phyloP scores from a whole-genome alignment of 139 green algal species.

The Zygnema circumcarinatum region DNA sequence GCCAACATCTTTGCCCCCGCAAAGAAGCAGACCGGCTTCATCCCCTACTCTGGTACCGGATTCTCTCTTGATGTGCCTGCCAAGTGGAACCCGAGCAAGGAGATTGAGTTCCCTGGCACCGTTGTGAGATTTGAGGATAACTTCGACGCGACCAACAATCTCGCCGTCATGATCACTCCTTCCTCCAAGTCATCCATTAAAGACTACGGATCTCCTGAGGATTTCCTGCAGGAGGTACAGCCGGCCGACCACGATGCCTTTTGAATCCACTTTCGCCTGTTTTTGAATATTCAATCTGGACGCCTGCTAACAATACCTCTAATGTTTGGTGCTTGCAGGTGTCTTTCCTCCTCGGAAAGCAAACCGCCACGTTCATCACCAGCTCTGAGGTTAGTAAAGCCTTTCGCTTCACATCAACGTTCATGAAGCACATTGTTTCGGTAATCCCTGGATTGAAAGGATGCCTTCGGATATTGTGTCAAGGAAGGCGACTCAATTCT shows the following conservation, averaged over 20 bases:
- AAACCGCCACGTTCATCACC: conserved; percentile 72
- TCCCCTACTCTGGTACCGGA: conserved; percentile 90
- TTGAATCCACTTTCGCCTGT: background rate
- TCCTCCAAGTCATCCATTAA: conserved; percentile 82
- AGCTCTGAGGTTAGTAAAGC: conserved; percentile 68
- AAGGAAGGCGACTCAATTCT: background rate
- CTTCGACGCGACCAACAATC: conserved; percentile 88
- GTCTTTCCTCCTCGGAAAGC: conserved; percentile 52
- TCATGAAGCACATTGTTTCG: conserved; percentile 62
- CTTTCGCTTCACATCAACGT: background rate
- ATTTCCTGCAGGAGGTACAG: conserved; percentile 80
- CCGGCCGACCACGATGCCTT: background rate
- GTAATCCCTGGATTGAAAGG: too few relatives aligned
- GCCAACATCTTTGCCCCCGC: conserved; percentile 56
- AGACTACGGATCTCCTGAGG: conserved; percentile 82
- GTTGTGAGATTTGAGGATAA: conserved; percentile 88
- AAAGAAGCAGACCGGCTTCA: conserved; percentile 73
- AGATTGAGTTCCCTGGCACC: conserved; percentile 83
- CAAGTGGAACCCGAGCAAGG: conserved; percentile 96
- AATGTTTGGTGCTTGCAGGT: conserved; percentile 27
- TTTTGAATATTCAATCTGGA: conserved; percentile 48
- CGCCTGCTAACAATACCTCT: too few relatives aligned
- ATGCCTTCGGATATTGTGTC: background rate
- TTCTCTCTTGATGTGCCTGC: conserved; percentile 89
- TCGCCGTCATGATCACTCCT: conserved; percentile 74